phyloP scores from a whole-genome alignment of 1,284 basidiomycete genomes.

The Rhodofomes roseus region DNA sequence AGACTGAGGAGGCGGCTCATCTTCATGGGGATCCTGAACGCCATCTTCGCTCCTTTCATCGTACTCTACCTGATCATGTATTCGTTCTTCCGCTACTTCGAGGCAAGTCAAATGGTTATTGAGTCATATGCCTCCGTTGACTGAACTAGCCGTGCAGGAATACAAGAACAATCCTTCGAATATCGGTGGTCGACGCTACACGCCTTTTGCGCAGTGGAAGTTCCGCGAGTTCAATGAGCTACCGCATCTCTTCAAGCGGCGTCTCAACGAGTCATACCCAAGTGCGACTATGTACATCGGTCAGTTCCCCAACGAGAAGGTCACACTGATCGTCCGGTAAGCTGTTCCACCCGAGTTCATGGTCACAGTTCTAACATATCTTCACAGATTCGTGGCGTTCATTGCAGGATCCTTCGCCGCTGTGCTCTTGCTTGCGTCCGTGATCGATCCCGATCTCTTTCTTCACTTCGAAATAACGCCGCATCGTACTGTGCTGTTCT shows the following conservation, averaged over 20 bases:
- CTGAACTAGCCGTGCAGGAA: slow-evolving; percentile 55
- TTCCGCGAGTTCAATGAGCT: slow-evolving; percentile 99
- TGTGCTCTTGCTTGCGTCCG: slow-evolving; percentile 86
- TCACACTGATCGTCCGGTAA: slow-evolving; percentile 85
- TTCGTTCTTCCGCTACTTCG: slow-evolving; percentile 99
- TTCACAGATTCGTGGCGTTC: slow-evolving; percentile 89
- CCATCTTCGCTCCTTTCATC: slow-evolving; percentile 94
- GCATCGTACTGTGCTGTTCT: slow-evolving; percentile 91
- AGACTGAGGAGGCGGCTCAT: slow-evolving; percentile 85
- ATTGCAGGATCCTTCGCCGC: slow-evolving; percentile 95
- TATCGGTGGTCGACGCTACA: slow-evolving; percentile 90
- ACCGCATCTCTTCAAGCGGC: slow-evolving; percentile 85
- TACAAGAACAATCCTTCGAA: slow-evolving; percentile 98
- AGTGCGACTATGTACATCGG: slow-evolving; percentile 93
- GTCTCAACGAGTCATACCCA: slow-evolving; percentile 87
- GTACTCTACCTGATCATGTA: slow-evolving; percentile 96
- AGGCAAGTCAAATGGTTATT: slow-evolving; percentile 44
- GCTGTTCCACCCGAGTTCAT: slow-evolving; percentile 19
- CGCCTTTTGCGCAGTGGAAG: slow-evolving; percentile 95
- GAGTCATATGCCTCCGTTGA: background rate
- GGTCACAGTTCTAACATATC: background rate
- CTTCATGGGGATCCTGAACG: slow-evolving; percentile 95
- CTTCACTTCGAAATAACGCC: slow-evolving; percentile 94
- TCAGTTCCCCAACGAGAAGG: slow-evolving; percentile 95
- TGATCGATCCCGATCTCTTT: slow-evolving; percentile 90